Evolutionary conservation across 495 filamentous ascomycete species (phyloP).

Genomic region (Astrothelium macrocarpum): DNA sequence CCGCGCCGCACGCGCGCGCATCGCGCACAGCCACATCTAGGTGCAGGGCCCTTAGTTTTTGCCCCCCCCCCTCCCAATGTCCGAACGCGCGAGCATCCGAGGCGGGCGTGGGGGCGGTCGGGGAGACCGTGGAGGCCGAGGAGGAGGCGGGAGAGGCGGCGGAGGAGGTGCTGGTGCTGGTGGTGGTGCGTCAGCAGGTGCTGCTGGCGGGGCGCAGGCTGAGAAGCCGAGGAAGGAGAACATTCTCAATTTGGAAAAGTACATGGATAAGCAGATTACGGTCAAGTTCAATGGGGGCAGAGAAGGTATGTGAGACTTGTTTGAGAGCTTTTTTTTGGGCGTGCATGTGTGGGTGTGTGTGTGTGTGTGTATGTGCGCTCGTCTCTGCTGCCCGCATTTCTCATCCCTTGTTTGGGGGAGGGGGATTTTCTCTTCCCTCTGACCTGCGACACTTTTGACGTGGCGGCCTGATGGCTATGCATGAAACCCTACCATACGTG

Average conservation of each 20-base stretch:
- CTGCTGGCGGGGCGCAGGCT: conserved; percentile 40
- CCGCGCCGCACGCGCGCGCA: no score
- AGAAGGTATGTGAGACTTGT: no score
- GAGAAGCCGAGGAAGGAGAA: conserved; percentile 95
- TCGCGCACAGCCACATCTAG: no score
- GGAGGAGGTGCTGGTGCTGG: conserved; percentile 37
- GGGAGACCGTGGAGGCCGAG: no score
- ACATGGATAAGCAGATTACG: conserved; percentile 87
- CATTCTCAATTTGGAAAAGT: conserved; percentile 88
- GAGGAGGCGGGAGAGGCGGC: conserved; percentile 33
- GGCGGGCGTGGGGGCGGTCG: no score
- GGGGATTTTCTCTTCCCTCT: background rate
- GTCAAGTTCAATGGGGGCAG: conserved; percentile 96
- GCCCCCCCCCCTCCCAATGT: conserved; percentile 38
- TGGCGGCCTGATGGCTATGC: background rate
- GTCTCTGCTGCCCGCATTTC: background rate
- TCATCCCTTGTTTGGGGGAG: no score
- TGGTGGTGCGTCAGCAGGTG: conserved; percentile 34
- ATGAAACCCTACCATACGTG: background rate
- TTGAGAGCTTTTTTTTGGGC: no score
- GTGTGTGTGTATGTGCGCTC: no score
- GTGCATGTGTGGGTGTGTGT: no score
- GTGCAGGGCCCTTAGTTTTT: background rate
- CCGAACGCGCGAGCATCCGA: conserved; percentile 50
- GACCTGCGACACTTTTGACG: background rate